Percentiles rank a stretch among this genome's conserved stretches.
These are phyloP conservation scores for Strobilomyces dryophilus DNA, from an alignment of 768 basidiomycete species.

Conservation along the genomic window DNA sequence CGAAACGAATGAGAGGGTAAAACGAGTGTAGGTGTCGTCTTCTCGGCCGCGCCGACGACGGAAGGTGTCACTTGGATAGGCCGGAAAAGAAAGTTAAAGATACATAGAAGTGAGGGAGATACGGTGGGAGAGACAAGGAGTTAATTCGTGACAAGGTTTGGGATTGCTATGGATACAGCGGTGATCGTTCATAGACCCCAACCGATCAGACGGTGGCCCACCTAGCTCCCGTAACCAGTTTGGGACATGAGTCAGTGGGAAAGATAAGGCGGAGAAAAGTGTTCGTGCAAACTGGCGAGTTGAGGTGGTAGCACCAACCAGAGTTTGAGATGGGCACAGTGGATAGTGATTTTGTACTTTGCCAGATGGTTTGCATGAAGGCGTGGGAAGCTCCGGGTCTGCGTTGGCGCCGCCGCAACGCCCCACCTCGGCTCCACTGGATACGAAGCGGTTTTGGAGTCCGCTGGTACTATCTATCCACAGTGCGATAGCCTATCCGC, in stretches of 20 bases:
- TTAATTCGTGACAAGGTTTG: conserved; percentile 9
- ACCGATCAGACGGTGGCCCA: not conserved
- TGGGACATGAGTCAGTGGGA: conserved; percentile 1
- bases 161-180: conserved; percentile 22
- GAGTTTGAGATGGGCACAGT: not conserved
- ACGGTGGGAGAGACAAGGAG: conserved; percentile 3
- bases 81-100: not conserved
- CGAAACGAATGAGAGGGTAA: conserved; percentile 16
- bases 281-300: conserved; percentile 1
- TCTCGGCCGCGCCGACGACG: conserved; percentile 9
- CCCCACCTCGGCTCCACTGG: too few relatives aligned
- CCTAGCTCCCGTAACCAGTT: too few relatives aligned
- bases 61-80: not conserved
- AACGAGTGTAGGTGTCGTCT: conserved; percentile 23
- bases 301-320: not conserved
- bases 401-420: too few relatives aligned
- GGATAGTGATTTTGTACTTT: too few relatives aligned
- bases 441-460: too few relatives aligned
- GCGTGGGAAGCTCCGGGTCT: not conserved
- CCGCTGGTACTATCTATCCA: too few relatives aligned
- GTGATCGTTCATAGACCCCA: not conserved
- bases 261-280: conserved; percentile 3
- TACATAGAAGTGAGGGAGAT: conserved; percentile 5
- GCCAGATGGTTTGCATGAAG: too few relatives aligned
- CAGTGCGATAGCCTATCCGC: too few relatives aligned